Evolutionary conservation across 495 filamentous ascomycete species (phyloP), one percentile per base, ranked within the genome.

Genomic region (Cudoniella acicularis): DNA sequence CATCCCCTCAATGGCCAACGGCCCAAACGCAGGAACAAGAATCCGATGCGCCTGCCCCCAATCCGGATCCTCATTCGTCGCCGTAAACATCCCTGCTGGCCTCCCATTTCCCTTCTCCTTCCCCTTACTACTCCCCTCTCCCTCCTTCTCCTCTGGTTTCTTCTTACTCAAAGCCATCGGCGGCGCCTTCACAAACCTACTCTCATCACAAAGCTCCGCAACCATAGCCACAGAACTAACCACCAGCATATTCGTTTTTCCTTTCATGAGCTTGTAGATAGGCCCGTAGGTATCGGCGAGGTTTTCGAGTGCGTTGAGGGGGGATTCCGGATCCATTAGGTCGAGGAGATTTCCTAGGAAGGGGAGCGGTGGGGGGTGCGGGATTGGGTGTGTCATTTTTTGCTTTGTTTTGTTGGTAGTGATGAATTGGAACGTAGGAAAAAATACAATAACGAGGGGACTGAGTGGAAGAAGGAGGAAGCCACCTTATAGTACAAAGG

Each of bases 11-110:
- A 87, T 79, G 27, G 74, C 67, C 13, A 84, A 49, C 1, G 84
- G 84, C 0, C 84, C 84, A 63, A 87, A 85, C 1, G 78, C 82
- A 3, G 84, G 84, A 56, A 76, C 70, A 57, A 74, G 41, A n/a
- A 83, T 68, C 1, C 83, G 72, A 62, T 87, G 84, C 1, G 83
- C 84, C 41, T 81, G 71, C 0, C 59, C 73, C 84, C 83, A 87
- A 41, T 81, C 78, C 51, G 77, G 71, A 52, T 82, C 80, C 0
- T 73, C 77, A 17, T 25, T 26, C 1, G 10, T 22, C 1, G 57
- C 50, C 0, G 79, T 83, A 65, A 86, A 85, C 11, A 86, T 71
- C 18, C 83, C 83, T 60, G 80, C 77, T 22, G 73, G 64, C 1
- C 74, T 62, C 8, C 69, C 77, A 52, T 75, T 70, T 9, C 24